phyloP scores from a whole-genome alignment of 2,329 filamentous ascomycete species.

The Ilyonectria destructans region DNA sequence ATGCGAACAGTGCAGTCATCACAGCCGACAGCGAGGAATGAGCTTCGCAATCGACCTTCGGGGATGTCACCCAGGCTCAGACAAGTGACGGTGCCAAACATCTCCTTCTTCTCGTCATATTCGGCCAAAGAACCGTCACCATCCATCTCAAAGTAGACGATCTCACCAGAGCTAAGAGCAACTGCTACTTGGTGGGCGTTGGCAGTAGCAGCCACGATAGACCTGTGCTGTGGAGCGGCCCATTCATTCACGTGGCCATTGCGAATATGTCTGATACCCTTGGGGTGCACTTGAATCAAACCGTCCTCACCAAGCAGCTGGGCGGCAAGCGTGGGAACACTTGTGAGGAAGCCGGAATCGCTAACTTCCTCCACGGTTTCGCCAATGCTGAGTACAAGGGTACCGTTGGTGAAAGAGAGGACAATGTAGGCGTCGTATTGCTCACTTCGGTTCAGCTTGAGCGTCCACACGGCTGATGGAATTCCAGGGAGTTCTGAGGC shows the following conservation, averaged over 20 bases:
- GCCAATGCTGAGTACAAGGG: slow-evolving; percentile 93
- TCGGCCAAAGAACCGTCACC: slow-evolving; percentile 91
- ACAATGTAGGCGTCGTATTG: slow-evolving; percentile 95
- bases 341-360: slow-evolving; percentile 92
- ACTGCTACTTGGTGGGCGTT: slow-evolving; percentile 95
- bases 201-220: slow-evolving; percentile 93
- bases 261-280: slow-evolving; percentile 92
- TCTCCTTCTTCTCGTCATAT: slow-evolving; percentile 94
- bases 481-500: slow-evolving; percentile 91
- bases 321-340: slow-evolving; percentile 90
- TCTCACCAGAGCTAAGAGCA: slow-evolving; percentile 94
- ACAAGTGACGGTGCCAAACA: slow-evolving; percentile 95
- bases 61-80: slow-evolving; percentile 95
- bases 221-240: slow-evolving; percentile 92
- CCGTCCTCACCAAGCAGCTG: slow-evolving; percentile 96
- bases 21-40: slow-evolving; percentile 95
- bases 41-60: slow-evolving; percentile 89
- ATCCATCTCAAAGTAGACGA: slow-evolving; percentile 99
- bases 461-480: slow-evolving; percentile 96
- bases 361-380: slow-evolving; percentile 97
- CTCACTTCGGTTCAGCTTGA: slow-evolving; percentile 86
- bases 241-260: slow-evolving; percentile 89
- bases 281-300: slow-evolving; percentile 95
- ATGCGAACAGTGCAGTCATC: slow-evolving; percentile 97
- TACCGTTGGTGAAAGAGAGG: slow-evolving; percentile 92